These are phyloP conservation scores for Nicotiana noctiflora DNA, from an alignment of 257 asterid genomes.

Conservation along the genomic window DNA sequence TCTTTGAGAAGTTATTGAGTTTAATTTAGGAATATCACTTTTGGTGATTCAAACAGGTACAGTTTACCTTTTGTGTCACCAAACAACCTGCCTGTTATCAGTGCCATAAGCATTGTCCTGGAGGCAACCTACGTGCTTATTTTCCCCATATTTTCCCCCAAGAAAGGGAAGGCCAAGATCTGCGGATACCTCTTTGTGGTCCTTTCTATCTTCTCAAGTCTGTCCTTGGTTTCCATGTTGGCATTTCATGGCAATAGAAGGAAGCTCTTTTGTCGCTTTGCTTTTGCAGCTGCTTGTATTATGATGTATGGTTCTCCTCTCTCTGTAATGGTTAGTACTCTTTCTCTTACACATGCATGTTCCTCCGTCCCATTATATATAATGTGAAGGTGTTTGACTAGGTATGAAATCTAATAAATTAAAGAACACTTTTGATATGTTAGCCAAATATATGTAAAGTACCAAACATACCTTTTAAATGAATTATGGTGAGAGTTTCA, in stretches of 20 bases:
- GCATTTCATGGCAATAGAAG: constrained; percentile 33
- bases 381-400: no score
- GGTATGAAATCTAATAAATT: no score
- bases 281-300: constrained; percentile 50
- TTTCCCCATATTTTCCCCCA: constrained; percentile 48
- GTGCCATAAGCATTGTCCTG: constrained; percentile 46
- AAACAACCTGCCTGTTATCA: constrained; percentile 49
- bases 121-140: constrained; percentile 51
- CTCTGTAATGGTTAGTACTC: constrained; percentile 50
- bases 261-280: constrained; percentile 53
- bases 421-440: background rate
- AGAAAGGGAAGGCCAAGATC: constrained; percentile 2
- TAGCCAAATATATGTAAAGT: background rate
- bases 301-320: constrained; percentile 82
- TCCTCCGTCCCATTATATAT: no score
- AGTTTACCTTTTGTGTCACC: constrained; percentile 65
- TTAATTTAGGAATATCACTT: background rate
- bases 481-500: no score
- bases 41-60: constrained; percentile 36
- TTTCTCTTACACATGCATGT: background rate
- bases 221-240: constrained; percentile 31
- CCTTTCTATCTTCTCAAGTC: background rate
- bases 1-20: background rate
- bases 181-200: constrained; percentile 5
- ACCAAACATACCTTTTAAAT: no score